These are phyloP conservation scores for Saprolegnia parasitica DNA, from an alignment of 352 stramenopile genomes.

Conservation along the genomic window DNA sequence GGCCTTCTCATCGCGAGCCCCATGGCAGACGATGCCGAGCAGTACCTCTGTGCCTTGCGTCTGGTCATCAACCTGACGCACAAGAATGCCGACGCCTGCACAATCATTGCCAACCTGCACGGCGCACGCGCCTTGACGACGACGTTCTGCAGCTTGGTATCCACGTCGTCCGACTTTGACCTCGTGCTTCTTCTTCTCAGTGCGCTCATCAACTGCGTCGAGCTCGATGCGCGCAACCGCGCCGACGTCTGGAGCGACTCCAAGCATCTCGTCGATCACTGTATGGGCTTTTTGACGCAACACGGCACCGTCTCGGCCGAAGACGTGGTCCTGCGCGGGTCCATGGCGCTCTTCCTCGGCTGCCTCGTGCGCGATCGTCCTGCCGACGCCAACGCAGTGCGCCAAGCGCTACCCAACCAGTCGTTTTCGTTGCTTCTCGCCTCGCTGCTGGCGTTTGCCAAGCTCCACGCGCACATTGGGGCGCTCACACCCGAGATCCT, in stretches of 20 bases:
- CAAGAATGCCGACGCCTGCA: constrained; percentile 49
- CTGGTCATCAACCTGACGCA: constrained; percentile 80
- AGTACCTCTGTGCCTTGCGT: constrained; percentile 41
- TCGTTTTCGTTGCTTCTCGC: constrained; percentile 52
- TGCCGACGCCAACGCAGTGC: constrained; percentile 36
- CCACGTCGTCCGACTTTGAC: constrained; percentile 39
- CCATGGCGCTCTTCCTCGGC: constrained; percentile 57
- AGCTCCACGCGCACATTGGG: constrained; percentile 71
- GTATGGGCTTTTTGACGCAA: constrained; percentile 20
- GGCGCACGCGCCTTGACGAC: constrained; percentile 44
- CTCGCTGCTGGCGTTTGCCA: constrained; percentile 55
- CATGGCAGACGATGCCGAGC: constrained; percentile 34
- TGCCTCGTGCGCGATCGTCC: constrained; percentile 60
- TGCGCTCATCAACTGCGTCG: constrained; percentile 65
- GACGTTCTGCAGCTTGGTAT: constrained; percentile 35
- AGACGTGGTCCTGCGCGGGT: constrained; percentile 70
- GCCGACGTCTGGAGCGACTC: constrained; percentile 30
- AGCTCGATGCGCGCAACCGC: constrained; percentile 54
- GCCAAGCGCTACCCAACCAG: constrained; percentile 40
- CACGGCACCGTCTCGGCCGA: constrained; percentile 53
- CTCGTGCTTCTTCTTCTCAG: constrained; percentile 53
- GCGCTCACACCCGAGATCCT: constrained; percentile 61
- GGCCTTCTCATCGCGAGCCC: constrained; percentile 35
- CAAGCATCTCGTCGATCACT: background rate
- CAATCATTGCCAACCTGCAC: constrained; percentile 35